Percentiles rank a stretch among this genome's conserved stretches.
These are phyloP conservation scores for Neurospora cerealis DNA, from an alignment of 495 filamentous ascomycete species.

Conservation along the genomic window DNA sequence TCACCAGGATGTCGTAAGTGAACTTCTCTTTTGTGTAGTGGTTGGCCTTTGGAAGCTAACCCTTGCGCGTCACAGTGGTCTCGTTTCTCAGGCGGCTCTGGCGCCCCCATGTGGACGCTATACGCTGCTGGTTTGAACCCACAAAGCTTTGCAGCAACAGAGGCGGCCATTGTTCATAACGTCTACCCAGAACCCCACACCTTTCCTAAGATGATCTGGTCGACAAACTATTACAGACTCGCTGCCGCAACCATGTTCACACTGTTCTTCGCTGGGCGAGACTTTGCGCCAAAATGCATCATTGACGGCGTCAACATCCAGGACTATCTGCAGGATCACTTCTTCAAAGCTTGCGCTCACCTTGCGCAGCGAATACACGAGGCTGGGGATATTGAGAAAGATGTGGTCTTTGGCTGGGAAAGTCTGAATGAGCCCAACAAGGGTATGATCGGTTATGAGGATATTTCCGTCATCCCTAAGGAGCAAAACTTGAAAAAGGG, in stretches of 20 bases:
- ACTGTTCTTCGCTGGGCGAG: conserved; percentile 82
- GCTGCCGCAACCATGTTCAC: conserved; percentile 89
- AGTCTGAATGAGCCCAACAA: conserved; percentile 90
- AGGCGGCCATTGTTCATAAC: conserved; percentile 92
- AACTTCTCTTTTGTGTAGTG: background rate
- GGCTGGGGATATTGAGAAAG: conserved; percentile 78
- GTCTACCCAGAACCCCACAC: conserved; percentile 76
- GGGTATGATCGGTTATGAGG: conserved; percentile 76
- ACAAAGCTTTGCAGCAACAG: conserved; percentile 68
- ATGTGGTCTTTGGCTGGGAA: conserved; percentile 91
- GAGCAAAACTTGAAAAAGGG: conserved; percentile 92
- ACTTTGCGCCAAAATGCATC: conserved; percentile 92
- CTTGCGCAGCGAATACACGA: conserved; percentile 80
- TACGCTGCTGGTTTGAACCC: conserved; percentile 92
- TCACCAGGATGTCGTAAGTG: conserved; percentile 84
- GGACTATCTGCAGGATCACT: conserved; percentile 87
- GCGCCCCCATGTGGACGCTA: conserved; percentile 94
- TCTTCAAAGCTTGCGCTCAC: conserved; percentile 65
- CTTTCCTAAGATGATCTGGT: conserved; percentile 99
- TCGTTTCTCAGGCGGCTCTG: conserved; percentile 83
- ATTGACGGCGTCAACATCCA: conserved; percentile 94
- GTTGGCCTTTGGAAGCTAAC: background rate
- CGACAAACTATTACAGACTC: conserved; percentile 87
- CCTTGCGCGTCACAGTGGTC: conserved; percentile 57
- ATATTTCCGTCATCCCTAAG: conserved; percentile 69